Conservation (phyloP, 2,329 filamentous ascomycete species). For the Rhynchosporium secalis region DNA sequence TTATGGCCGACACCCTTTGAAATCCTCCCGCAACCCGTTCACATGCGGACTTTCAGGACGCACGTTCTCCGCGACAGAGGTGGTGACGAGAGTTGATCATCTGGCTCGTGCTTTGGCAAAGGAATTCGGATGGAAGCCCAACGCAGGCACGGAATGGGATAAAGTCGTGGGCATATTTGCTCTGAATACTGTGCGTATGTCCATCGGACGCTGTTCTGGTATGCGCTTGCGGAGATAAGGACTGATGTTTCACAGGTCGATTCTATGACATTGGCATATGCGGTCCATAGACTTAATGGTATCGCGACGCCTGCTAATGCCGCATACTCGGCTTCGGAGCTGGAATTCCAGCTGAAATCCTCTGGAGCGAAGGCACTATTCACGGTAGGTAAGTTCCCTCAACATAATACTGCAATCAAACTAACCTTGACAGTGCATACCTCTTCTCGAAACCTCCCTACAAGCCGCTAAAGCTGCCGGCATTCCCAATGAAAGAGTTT, state of each 20-base stretch:
- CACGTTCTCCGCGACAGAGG: conserved; percentile 62
- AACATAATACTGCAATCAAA: conserved; percentile 15
- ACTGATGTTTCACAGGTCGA: conserved; percentile 58
- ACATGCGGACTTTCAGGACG: conserved; percentile 74
- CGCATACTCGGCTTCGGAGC: conserved; percentile 77
- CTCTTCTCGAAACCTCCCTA: conserved; percentile 63
- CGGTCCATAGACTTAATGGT: conserved; percentile 73
- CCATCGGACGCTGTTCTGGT: background rate
- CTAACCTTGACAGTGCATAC: conserved; percentile 50
- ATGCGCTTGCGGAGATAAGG: background rate
- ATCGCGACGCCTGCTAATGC: conserved; percentile 82
- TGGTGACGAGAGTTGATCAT: conserved; percentile 64
- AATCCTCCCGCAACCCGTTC: conserved; percentile 67
- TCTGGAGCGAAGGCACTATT: conserved; percentile 71
- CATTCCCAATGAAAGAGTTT: conserved; percentile 70
- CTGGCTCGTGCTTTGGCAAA: conserved; percentile 69
- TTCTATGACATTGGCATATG: conserved; percentile 70
- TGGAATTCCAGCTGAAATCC: conserved; percentile 80
- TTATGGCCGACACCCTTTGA: conserved; percentile 65
- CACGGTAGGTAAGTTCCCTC: conserved; percentile 67
- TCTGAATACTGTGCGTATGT: conserved; percentile 68
- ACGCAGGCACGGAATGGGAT: conserved; percentile 75
- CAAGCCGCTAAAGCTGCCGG: conserved; percentile 69
- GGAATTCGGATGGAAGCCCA: conserved; percentile 69
- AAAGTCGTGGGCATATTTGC: conserved; percentile 76